phyloP scores from a whole-genome alignment of 495 filamentous ascomycete genomes.

The Clavariopsis aquatica region DNA sequence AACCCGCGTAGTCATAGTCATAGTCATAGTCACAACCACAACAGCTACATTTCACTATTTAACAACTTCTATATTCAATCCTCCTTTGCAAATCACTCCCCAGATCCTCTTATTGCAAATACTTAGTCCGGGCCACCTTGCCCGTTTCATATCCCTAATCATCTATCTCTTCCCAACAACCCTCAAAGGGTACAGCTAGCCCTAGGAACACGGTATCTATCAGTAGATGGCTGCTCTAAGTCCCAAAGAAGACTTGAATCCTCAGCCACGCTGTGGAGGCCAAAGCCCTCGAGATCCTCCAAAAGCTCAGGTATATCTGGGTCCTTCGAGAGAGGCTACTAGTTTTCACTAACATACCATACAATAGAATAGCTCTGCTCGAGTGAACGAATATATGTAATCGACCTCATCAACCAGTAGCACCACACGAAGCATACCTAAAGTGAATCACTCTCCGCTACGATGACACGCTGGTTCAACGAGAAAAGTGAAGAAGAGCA shows the following conservation, averaged over 20 bases:
- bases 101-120: too few species aligned
- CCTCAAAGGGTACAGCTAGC: not conserved
- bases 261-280: slow-evolving; percentile 21
- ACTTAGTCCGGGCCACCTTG: not conserved
- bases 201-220: not conserved
- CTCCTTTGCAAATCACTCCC: too few species aligned
- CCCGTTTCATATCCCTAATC: not conserved
- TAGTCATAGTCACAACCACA: too few species aligned
- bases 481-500: slow-evolving; percentile 1
- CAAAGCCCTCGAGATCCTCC: not conserved
- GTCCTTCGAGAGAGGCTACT: not conserved
- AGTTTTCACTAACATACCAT: slow-evolving; percentile 3
- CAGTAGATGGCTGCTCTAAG: slow-evolving; percentile 7
- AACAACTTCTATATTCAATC: too few species aligned
- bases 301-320: slow-evolving; percentile 5
- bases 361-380: not conserved
- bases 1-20: too few species aligned
- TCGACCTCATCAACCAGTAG: not conserved
- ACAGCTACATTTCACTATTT: too few species aligned
- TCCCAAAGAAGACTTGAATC: not conserved
- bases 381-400: not conserved
- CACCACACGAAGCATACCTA: not conserved
- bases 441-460: not conserved
- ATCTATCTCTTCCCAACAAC: not conserved
- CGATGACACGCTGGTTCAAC: slow-evolving; percentile 6